Percentiles rank a stretch among this genome's conserved stretches.
Evolutionary conservation across 2,329 filamentous ascomycete genomes (phyloP).

Genomic region (Lasiodiplodia citricola): DNA sequence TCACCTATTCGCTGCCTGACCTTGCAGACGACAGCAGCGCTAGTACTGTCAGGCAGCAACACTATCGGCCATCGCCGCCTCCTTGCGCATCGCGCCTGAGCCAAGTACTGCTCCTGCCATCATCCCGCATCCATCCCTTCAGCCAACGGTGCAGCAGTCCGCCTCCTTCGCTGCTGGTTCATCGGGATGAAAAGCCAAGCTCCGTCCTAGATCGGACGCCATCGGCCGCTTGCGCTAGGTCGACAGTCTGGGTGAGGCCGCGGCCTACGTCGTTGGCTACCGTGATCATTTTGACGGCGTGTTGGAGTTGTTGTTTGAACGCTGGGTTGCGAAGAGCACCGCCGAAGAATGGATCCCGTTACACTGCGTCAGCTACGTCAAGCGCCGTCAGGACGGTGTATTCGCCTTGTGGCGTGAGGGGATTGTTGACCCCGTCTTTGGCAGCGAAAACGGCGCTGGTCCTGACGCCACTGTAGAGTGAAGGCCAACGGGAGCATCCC

Average conservation of each 20-base stretch:
- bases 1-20: neutral
- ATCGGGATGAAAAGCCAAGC: constrained; percentile 15
- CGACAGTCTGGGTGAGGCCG: constrained; percentile 27
- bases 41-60: neutral
- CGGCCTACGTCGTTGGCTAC: constrained; percentile 54
- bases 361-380: constrained; percentile 47
- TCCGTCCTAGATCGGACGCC: constrained; percentile 38
- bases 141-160: neutral
- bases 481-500: neutral
- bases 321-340: constrained; percentile 54
- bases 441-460: constrained; percentile 36
- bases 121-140: constrained; percentile 2
- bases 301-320: constrained; percentile 49
- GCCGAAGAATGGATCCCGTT: constrained; percentile 58
- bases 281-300: constrained; percentile 54
- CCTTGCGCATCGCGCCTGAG: constrained; percentile 8
- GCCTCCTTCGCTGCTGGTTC: neutral
- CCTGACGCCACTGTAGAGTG: neutral
- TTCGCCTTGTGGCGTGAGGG: constrained; percentile 52
- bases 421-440: constrained; percentile 49
- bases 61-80: constrained; percentile 9
- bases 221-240: constrained; percentile 54
- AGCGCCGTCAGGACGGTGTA: constrained; percentile 32
- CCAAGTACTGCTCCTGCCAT: neutral
- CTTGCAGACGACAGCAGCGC: neutral